Base-by-base conservation (phyloP, 139 green algal species). In the Pleodorina starrii region DNA sequence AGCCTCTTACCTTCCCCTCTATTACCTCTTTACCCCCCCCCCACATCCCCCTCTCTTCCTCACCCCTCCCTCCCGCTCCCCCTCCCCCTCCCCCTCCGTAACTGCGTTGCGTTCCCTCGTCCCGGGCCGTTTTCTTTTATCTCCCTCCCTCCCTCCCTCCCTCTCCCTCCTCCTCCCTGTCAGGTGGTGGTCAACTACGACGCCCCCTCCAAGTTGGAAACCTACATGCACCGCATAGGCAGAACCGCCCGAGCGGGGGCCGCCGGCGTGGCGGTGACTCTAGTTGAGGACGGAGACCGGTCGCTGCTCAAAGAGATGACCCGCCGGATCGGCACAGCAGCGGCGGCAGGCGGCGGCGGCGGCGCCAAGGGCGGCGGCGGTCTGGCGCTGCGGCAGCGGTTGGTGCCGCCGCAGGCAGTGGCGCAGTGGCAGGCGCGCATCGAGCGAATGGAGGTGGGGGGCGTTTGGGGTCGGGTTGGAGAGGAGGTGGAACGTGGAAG, bases 221-320 rank as follows among this genome's bases (percentile, higher is more conserved):
- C 93, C 0, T 99, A 99, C 92, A 85, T 99, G 74, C 97, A 99
- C 92, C 87, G 96, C 21, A 92, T 95, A 43, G 86, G 76, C 25
- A 96, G 98, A 63, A 99, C 98, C 0, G 98, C 98, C 0, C 94
- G 98, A 29, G 98, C 98, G 21, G 98, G 98, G 0, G 91, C 90
- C 27, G 60, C 88, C 10, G 98, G 98, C 25, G 89, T 93, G n/a
- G 93, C 96, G 3, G 93, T 99, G 17, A 99, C 96, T 0, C 95
- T 99, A 35, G 90, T 96, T 12, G 95, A 96, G 66, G 97, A 99
- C 80, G 85, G 51, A 0, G 96, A 99, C 91, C 75, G 97, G 0
- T 19, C 29, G 27, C 92, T 99, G 73, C 90, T 99, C 10, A 99
- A 87, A 85, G 92, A 95, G 91, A 90, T 97, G 25, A 90, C 97